phyloP scores from a whole-genome alignment of 2,329 filamentous ascomycete genomes.

The Chaetomiaceae sp. region DNA sequence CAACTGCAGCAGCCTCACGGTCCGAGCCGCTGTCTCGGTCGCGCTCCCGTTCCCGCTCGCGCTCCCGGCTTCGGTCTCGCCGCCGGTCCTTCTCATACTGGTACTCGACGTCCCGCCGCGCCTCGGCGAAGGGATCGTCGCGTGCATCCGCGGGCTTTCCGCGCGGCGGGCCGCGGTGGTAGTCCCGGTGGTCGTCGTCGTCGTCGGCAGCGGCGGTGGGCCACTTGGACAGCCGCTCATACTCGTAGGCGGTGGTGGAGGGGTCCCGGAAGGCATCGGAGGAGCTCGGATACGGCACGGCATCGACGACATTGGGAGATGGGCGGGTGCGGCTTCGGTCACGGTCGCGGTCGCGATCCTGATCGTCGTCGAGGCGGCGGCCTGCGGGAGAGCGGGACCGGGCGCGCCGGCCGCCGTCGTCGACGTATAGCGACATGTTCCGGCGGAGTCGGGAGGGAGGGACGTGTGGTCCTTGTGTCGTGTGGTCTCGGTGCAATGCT shows the following conservation, averaged over 20 bases:
- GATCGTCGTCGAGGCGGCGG: slow-evolving; percentile 29
- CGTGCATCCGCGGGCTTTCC: slow-evolving; percentile 27
- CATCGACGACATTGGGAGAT: slow-evolving; percentile 32
- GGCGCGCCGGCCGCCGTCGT: slow-evolving; percentile 38
- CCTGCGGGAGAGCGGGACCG: slow-evolving; percentile 44
- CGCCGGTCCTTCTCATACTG: slow-evolving; percentile 18
- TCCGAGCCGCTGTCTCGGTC: slow-evolving; percentile 23
- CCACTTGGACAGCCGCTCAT: slow-evolving; percentile 30
- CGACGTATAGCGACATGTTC: slow-evolving; percentile 47
- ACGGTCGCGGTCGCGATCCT: too few relatives aligned
- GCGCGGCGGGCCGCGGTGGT: slow-evolving; percentile 34
- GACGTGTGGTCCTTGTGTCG: background rate
- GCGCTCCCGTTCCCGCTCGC: slow-evolving; percentile 23
- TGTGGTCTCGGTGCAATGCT: background rate
- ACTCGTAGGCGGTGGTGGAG: slow-evolving; percentile 27
- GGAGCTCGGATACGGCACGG: slow-evolving; percentile 40
- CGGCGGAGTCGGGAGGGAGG: background rate
- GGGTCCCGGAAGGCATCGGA: slow-evolving; percentile 26
- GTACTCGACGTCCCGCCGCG: slow-evolving; percentile 25
- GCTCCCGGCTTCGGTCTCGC: slow-evolving; percentile 28
- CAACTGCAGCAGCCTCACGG: slow-evolving; percentile 30
- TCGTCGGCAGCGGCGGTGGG: slow-evolving; percentile 27
- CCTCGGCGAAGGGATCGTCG: slow-evolving; percentile 20
- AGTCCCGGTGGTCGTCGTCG: slow-evolving; percentile 24
- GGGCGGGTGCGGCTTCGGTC: slow-evolving; percentile 32